Evolutionary conservation across 2,329 filamentous ascomycete species (phyloP), one percentile per base, ranked within the genome.

Genomic region (Karstenula rhodostoma): DNA sequence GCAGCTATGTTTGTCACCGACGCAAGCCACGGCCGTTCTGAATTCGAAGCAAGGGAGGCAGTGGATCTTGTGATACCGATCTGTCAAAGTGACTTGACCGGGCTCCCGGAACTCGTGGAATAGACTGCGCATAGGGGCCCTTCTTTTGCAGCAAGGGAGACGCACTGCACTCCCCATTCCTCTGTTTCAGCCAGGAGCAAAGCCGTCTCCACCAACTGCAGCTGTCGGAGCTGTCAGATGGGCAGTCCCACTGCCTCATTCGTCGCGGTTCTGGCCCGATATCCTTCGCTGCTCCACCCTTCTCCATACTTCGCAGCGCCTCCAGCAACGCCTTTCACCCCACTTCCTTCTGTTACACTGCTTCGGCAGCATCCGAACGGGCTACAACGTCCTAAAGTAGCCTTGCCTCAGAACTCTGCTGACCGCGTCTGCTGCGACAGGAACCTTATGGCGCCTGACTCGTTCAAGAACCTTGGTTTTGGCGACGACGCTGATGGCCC

Each of bases 401-500:
- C 37, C 25, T 46, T 53, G 23, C n/a, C 53, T 48, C 29, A 46
- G 55, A 55, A 54, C 17, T 43, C 50, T 37, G 58, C 73, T 77
- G 66, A 76, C 66, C 57, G 23, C 49, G 32, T 58, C 22, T 37
- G 51, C 60, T 27, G 22, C 29, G 43, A 66, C 60, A 78, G 93
- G 68, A 97, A 98, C 74, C 82, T 99, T 33, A 99, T 99, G 95
- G 94, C 94, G 8, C 92, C 87, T 68, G 95, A 99, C 74, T 92
- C 96, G 61, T 95, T 98, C 79, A 93, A 91, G 78, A 99, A 99
- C 74, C 82, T 99, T 43, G 95, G 95, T 0, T 95, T 96, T 69
- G 81, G 83, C 6, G 83, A 86, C 61, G 84, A 87, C 47, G 78
- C 65, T n/a, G 67, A 72, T 53, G 51, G 51, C 29, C 60, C 61